phyloP scores from a whole-genome alignment of 495 filamentous ascomycete species.

The Hypoxylon fuscum region DNA sequence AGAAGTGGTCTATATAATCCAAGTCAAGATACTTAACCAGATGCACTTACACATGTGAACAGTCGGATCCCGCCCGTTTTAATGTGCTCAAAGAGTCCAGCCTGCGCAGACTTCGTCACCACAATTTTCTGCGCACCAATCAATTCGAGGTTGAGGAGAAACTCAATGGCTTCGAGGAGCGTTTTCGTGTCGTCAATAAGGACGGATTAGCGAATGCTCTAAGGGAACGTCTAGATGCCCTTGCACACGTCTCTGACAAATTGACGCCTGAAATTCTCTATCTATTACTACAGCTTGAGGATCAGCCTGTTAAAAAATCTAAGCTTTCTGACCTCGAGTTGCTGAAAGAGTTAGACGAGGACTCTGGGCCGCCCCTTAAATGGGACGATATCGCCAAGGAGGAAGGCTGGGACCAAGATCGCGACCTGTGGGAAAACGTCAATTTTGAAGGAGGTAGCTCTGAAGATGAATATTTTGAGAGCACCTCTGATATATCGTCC shows the following conservation, averaged over 20 bases:
- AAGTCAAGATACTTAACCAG: not conserved
- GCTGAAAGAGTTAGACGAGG: constrained; percentile 54
- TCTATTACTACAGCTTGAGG: constrained; percentile 81
- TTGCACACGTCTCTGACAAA: constrained; percentile 61
- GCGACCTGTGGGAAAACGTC: constrained; percentile 80
- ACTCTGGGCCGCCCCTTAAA: constrained; percentile 59
- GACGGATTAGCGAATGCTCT: constrained; percentile 86
- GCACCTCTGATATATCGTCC: constrained; percentile 46
- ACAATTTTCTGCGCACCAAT: constrained; percentile 77
- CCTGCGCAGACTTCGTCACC: constrained; percentile 63
- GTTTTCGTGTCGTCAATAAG: constrained; percentile 79
- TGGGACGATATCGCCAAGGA: constrained; percentile 81
- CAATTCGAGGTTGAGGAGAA: constrained; percentile 83
- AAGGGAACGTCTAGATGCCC: constrained; percentile 65
- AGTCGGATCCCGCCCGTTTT: constrained; percentile 58
- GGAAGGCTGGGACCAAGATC: constrained; percentile 73
- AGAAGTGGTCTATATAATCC: not conserved
- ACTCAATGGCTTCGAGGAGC: constrained; percentile 85
- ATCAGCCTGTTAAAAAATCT: constrained; percentile 77
- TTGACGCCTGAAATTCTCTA: constrained; percentile 83
- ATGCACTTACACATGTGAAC: constrained; percentile 22
- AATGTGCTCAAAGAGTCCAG: constrained; percentile 59
- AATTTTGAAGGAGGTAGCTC: constrained; percentile 77
- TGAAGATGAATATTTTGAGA: constrained; percentile 57
- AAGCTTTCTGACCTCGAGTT: constrained; percentile 67